Evolutionary conservation across 306 rosid species (phyloP).

Genomic region (Astragalus glycyphyllos): DNA sequence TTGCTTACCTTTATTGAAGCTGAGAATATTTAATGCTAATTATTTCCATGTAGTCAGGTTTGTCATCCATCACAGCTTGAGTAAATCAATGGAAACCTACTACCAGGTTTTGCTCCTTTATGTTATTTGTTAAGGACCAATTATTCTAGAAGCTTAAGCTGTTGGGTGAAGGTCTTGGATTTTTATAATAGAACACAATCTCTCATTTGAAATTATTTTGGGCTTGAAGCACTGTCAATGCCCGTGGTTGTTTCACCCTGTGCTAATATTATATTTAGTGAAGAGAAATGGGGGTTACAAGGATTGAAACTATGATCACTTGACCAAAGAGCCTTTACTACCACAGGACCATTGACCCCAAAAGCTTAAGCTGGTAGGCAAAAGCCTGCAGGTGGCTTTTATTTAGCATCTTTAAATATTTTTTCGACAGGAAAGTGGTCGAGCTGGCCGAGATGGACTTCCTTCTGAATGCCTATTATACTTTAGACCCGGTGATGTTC

Average conservation of each 20-base stretch:
- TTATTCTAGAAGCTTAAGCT: constrained; percentile 25
- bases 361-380: constrained; percentile 6
- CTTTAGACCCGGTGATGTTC: constrained; percentile 87
- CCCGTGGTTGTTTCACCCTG: constrained; percentile 9
- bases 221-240: constrained; percentile 8
- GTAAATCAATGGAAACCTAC: constrained; percentile 98
- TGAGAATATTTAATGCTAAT: constrained; percentile 42
- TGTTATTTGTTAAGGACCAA: constrained; percentile 25
- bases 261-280: constrained; percentile 31
- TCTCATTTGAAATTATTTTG: constrained; percentile 31
- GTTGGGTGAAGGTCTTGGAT: constrained; percentile 18
- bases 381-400: constrained; percentile 12
- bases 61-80: constrained; percentile 97
- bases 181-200: constrained; percentile 20
- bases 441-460: constrained; percentile 98
- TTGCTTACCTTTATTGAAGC: constrained; percentile 36
- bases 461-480: constrained; percentile 94
- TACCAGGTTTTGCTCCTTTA: constrained; percentile 70
- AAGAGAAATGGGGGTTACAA: constrained; percentile 26
- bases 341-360: constrained; percentile 20
- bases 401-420: constrained; percentile 36
- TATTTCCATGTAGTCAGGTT: constrained; percentile 84
- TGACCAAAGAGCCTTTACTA: constrained; percentile 1
- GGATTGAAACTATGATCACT: constrained; percentile 4
- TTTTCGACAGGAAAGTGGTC: constrained; percentile 88